Evolutionary conservation across 495 filamentous ascomycete species (phyloP).

Genomic region (Amorphotheca resinae): DNA sequence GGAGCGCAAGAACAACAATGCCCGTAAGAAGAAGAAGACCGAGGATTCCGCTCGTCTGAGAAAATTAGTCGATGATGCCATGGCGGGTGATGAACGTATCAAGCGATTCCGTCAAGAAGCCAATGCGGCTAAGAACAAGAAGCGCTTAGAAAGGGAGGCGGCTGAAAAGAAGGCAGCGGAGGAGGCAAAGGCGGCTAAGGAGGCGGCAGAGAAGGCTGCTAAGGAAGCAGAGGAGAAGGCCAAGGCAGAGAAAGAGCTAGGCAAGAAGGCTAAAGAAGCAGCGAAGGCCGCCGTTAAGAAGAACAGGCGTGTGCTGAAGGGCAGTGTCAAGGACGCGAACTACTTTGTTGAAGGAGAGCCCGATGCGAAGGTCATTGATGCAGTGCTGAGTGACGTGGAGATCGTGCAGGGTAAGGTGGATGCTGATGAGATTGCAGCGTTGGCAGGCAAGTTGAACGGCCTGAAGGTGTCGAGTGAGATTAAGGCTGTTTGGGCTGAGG

Average conservation of each 20-base stretch:
- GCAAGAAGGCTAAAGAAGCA: conserved; percentile 96
- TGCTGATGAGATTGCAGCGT: conserved; percentile 67
- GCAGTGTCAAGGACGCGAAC: conserved; percentile 88
- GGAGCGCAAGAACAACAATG: conserved; percentile 95
- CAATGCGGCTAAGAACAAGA: conserved; percentile 87
- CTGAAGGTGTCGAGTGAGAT: conserved; percentile 59
- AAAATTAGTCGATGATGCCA: conserved; percentile 74
- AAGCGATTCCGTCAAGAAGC: conserved; percentile 90
- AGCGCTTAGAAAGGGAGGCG: conserved; percentile 79
- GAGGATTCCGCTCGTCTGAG: conserved; percentile 88
- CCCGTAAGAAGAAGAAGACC: conserved; percentile 96
- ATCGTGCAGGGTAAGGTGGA: conserved; percentile 82
- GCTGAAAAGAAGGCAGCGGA: conserved; percentile 75
- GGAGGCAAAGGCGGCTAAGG: conserved; percentile 62
- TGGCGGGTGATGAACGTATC: conserved; percentile 80
- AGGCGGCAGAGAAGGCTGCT: conserved; percentile 60
- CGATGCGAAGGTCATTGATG: conserved; percentile 60
- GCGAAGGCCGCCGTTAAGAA: conserved; percentile 98
- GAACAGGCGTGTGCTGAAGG: conserved; percentile 92
- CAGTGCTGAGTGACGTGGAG: conserved; percentile 76
- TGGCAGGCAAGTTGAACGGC: conserved; percentile 64
- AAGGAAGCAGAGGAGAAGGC: conserved; percentile 78
- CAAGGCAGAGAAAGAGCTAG: conserved; percentile 65
- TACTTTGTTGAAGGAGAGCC: conserved; percentile 69
- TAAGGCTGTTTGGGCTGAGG: conserved; percentile 50